These are phyloP conservation scores for Gilbertella persicaria DNA, from an alignment of 371 early-diverging fungal genomes.

Conservation along the genomic window DNA sequence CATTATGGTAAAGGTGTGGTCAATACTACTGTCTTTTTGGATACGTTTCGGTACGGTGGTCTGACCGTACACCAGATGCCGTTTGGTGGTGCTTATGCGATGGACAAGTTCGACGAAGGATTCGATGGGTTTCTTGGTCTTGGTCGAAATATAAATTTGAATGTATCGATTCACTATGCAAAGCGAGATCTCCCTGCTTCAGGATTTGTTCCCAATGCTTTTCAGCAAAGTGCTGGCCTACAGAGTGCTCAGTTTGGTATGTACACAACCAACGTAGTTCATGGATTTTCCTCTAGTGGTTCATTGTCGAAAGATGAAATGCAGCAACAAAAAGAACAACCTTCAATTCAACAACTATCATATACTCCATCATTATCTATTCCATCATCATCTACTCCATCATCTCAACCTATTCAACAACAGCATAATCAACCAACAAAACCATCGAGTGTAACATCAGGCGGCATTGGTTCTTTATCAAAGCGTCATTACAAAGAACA, in stretches of 20 bases:
- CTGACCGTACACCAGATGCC: conserved; percentile 39
- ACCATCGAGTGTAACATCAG: conserved; percentile 16
- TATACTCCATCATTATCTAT: too few relatives aligned
- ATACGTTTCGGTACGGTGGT: conserved; percentile 37
- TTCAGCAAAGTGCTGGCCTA: conserved; percentile 34
- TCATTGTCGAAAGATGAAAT: conserved; percentile 1
- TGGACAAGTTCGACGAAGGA: conserved; percentile 42
- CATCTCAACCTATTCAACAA: not conserved
- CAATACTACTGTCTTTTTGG: conserved; percentile 34
- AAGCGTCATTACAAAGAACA: conserved; percentile 29
- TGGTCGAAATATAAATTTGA: conserved; percentile 42
- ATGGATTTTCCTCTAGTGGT: conserved; percentile 33
- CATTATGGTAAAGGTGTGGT: conserved; percentile 42
- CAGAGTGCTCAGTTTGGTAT: conserved; percentile 49
- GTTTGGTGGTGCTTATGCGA: conserved; percentile 49
- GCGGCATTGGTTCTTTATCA: conserved; percentile 28
- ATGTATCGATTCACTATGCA: conserved; percentile 22
- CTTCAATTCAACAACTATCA: not conserved
- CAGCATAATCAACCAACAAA: not conserved
- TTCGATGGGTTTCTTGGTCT: conserved; percentile 55
- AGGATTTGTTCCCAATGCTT: conserved; percentile 45
- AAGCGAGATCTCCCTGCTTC: conserved; percentile 38
- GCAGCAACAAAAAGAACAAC: not conserved
- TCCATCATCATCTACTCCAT: too few relatives aligned
- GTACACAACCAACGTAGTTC: conserved; percentile 25